Evolutionary conservation across 768 basidiomycete species (phyloP), one percentile per base, ranked within the genome.

Genomic region (Boletus tomentosulus): DNA sequence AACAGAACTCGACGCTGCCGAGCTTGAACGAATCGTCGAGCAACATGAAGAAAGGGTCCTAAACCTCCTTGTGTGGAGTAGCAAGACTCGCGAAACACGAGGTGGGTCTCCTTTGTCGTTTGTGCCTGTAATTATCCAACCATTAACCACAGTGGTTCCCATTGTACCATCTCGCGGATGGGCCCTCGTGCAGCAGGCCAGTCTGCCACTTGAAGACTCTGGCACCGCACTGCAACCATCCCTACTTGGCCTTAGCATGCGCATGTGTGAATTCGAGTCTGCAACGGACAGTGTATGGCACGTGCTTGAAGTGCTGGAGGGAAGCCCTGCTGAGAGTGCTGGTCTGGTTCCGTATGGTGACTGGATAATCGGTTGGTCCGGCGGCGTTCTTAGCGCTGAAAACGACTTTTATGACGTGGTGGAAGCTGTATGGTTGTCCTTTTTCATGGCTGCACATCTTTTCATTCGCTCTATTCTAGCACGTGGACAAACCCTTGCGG

Each of bases 241-340:
- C 9, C 71, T 98, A n/a, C 78, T 99, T 25, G 97, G 97, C 1
- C 77, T 99, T 7, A 93, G 89, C 64, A 86, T 98, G 83, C 83
- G 96, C 22, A 81, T 98, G 66, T 99, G 97, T 66, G 83, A 90
- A 66, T 94, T 96, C 4, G 87, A 91, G 62, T 78, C 82, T 48
- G 89, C 96, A 15, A 75, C 91, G 19, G 93, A 98, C 65, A 92
- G 89, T 58, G 94, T 99, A 6, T 99, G 97, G 95, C 97, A 98
- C 71, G 93, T 99, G 38, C 77, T 99, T 44, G 97, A 99, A 66
- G 93, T 99, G 13, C 74, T 96, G 38, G 96, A 99, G 69, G 96
- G 93, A 22, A 91, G 88, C 57, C 97, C 97, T 6, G 97, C 96
- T 9, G 95, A 98, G 75, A 91, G 88, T 63, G 93, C 94, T 6